These are phyloP conservation scores for Leishmania tarentolae DNA, from an alignment of 208 protist genomes.

Conservation along the genomic window DNA sequence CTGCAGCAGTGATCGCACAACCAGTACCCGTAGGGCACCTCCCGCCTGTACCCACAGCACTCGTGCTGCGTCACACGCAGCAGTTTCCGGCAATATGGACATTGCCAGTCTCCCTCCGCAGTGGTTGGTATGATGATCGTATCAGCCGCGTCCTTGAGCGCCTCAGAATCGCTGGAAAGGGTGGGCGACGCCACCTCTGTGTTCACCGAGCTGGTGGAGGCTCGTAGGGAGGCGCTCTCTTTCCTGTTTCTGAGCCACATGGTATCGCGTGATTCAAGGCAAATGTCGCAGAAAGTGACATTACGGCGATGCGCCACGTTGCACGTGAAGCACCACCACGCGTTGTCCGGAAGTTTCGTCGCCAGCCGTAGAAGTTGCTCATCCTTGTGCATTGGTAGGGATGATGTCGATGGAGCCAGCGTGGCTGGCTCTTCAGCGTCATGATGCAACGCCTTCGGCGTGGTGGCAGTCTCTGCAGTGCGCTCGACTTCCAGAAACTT, in stretches of 20 bases:
- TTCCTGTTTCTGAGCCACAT: neutral
- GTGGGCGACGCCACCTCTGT: neutral
- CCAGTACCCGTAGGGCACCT: slow-evolving; percentile 80
- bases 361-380: slow-evolving; percentile 3
- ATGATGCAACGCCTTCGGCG: neutral
- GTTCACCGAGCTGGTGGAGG: neutral
- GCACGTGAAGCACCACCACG: slow-evolving; percentile 79
- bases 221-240: neutral
- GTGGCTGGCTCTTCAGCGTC: neutral
- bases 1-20: slow-evolving; percentile 72
- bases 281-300: slow-evolving; percentile 85
- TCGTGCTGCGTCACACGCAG: slow-evolving; percentile 23
- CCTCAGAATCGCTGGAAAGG: neutral
- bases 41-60: slow-evolving; percentile 64
- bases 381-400: too few relatives aligned
- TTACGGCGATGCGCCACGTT: slow-evolving; percentile 84
- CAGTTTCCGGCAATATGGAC: slow-evolving; percentile 73
- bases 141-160: neutral
- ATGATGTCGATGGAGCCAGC: too few relatives aligned
- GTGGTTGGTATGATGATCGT: slow-evolving; percentile 6
- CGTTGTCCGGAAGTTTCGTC: slow-evolving; percentile 26
- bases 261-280: slow-evolving; percentile 49
- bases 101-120: slow-evolving; percentile 67
- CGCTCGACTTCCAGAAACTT: neutral
- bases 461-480: neutral